Conservation (phyloP, 805 yeast species). For the Alloascoidea africana region DNA sequence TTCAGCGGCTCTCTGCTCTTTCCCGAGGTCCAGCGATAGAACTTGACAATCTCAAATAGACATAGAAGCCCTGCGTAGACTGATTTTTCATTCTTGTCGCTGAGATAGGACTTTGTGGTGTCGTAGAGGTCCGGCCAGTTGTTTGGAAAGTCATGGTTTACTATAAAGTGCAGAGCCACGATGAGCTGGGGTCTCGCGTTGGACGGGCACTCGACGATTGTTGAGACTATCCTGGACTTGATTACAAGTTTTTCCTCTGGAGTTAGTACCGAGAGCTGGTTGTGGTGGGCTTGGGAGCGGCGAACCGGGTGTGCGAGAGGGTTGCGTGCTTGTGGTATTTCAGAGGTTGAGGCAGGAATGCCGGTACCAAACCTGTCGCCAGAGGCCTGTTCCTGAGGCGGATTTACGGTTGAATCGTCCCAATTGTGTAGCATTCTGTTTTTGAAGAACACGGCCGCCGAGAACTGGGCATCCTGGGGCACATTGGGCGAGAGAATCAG, state of each 20-base stretch:
- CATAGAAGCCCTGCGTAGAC: constrained; percentile 60
- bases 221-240: background rate
- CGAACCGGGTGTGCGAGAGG: too few species aligned
- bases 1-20: constrained; percentile 37
- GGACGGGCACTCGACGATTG: background rate
- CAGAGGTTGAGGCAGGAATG: background rate
- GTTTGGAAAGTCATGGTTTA: constrained; percentile 32
- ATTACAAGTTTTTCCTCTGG: background rate
- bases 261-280: too few species aligned
- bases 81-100: background rate
- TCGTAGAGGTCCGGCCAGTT: constrained; percentile 43
- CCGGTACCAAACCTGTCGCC: background rate
- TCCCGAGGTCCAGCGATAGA: constrained; percentile 58
- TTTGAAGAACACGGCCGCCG: background rate
- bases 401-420: too few species aligned
- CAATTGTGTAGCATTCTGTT: background rate
- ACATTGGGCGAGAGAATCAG: background rate
- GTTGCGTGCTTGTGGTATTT: too few species aligned
- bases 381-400: too few species aligned
- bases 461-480: background rate
- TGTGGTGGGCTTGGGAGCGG: too few species aligned
- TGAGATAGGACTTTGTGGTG: constrained; percentile 14
- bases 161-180: constrained; percentile 32
- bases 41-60: constrained; percentile 52
- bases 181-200: constrained; percentile 25